A percentile compares a stretch with the other conserved stretches of the same genome.
phyloP scores from a whole-genome alignment of 345 rosid genomes.

The Boechera retrofracta region DNA sequence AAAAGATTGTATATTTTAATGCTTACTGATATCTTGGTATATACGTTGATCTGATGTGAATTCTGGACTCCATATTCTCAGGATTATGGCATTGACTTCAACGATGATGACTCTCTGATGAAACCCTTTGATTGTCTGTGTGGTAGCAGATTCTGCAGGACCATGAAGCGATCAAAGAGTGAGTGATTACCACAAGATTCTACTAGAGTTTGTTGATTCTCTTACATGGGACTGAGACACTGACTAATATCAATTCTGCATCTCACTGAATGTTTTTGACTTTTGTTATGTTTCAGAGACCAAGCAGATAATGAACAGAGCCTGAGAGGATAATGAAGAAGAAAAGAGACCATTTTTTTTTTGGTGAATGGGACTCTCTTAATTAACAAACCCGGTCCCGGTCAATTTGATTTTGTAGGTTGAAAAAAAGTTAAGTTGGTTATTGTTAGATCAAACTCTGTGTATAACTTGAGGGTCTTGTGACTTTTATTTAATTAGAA shows the following conservation, averaged over 20 bases:
- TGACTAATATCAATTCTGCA: background rate
- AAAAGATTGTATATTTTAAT: background rate
- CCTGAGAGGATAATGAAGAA: slow-evolving; percentile 5
- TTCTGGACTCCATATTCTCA: slow-evolving; percentile 37
- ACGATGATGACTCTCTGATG: slow-evolving; percentile 56
- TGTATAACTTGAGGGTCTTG: slow-evolving; percentile 2
- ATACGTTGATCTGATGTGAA: background rate
- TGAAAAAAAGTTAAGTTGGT: background rate
- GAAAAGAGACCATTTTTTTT: background rate
- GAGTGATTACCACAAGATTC: slow-evolving; percentile 42
- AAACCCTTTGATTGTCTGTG: slow-evolving; percentile 67
- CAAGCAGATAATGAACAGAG: slow-evolving; percentile 13
- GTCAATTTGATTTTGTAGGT: slow-evolving; percentile 1
- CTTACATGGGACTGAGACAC: background rate
- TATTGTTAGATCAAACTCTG: slow-evolving; percentile 18
- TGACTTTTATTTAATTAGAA: background rate
- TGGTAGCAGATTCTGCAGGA: slow-evolving; percentile 79
- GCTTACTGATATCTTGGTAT: slow-evolving; percentile 1
- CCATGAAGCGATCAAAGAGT: slow-evolving; percentile 58
- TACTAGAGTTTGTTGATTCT: background rate
- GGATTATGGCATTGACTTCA: slow-evolving; percentile 91
- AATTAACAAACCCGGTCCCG: slow-evolving; percentile 22
- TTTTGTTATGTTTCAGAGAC: slow-evolving; percentile 23
- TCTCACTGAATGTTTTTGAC: slow-evolving; percentile 5
- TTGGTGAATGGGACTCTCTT: slow-evolving; percentile 10